Evolutionary conservation across 1,284 basidiomycete genomes (phyloP).

Genomic region (Microbotryum scabiosae): DNA sequence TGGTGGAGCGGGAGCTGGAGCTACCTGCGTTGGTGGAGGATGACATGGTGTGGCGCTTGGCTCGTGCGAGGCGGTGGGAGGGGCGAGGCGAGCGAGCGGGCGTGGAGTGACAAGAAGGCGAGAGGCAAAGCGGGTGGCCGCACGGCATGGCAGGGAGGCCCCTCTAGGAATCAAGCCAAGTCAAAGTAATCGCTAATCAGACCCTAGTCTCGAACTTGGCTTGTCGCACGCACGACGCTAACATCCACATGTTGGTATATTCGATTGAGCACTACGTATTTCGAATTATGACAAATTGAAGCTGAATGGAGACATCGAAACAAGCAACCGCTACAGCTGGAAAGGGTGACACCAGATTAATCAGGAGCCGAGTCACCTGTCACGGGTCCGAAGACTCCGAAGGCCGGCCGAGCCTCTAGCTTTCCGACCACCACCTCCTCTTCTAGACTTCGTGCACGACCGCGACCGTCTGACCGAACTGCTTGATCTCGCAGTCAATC

Average conservation of each 20-base stretch:
- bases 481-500: conserved; percentile 67
- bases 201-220: too few species aligned
- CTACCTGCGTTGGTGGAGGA: not conserved
- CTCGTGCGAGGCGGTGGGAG: not conserved
- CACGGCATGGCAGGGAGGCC: too few species aligned
- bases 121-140: not conserved
- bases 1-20: not conserved
- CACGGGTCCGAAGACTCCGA: not conserved
- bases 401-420: not conserved
- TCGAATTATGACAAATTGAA: not conserved
- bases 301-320: not conserved
- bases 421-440: not conserved
- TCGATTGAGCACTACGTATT: too few species aligned
- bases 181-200: too few species aligned
- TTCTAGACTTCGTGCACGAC: conserved; percentile 26
- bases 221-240: too few species aligned
- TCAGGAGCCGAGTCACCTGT: not conserved
- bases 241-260: too few species aligned
- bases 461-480: conserved; percentile 43
- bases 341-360: not conserved
- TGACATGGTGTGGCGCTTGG: not conserved
- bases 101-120: too few species aligned
- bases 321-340: too few species aligned
- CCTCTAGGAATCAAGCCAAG: too few species aligned
- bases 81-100: too few species aligned